A percentile compares a stretch with the other conserved stretches of the same genome.
These are phyloP conservation scores for Hydnomerulius pinastri DNA, from an alignment of 768 basidiomycete genomes.

Conservation along the genomic window DNA sequence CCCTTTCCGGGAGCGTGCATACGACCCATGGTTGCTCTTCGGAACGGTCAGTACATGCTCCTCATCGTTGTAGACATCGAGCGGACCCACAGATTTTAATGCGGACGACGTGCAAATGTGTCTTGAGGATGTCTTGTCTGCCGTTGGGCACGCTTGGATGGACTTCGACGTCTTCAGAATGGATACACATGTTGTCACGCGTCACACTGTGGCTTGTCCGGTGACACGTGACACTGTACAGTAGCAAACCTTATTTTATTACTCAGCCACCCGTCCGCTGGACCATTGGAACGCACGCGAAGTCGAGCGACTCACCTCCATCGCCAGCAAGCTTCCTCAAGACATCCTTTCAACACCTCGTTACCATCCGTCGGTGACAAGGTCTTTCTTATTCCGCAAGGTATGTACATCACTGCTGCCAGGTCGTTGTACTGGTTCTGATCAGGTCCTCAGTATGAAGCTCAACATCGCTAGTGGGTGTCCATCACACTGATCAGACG, in stretches of 20 bases:
- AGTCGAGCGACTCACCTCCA: slow-evolving; percentile 25
- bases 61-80: slow-evolving; percentile 10
- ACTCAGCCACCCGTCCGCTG: slow-evolving; percentile 29
- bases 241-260: slow-evolving; percentile 57
- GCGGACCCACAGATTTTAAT: slow-evolving; percentile 40
- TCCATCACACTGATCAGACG: slow-evolving; percentile 3
- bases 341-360: slow-evolving; percentile 30
- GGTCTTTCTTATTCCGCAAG: slow-evolving; percentile 31
- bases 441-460: slow-evolving; percentile 70
- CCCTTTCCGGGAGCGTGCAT: slow-evolving; percentile 99
- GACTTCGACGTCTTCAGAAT: slow-evolving; percentile 4
- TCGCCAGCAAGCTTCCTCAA: slow-evolving; percentile 34
- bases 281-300: slow-evolving; percentile 34
- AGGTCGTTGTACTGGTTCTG: not conserved
- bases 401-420: slow-evolving; percentile 11
- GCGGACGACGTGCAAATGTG: slow-evolving; percentile 24
- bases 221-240: slow-evolving; percentile 59
- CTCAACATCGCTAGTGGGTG: slow-evolving; percentile 92
- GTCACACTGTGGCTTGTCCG: slow-evolving; percentile 29
- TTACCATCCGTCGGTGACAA: slow-evolving; percentile 47
- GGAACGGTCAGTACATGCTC: slow-evolving; percentile 14
- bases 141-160: slow-evolving; percentile 27
- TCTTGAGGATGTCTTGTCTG: slow-evolving; percentile 46
- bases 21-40: slow-evolving; percentile 78
- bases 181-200: slow-evolving; percentile 25